A percentile compares a stretch with the other conserved stretches of the same genome.
These are phyloP conservation scores for Phialophora chinensis DNA, from an alignment of 2,329 filamentous ascomycete species.

Conservation along the genomic window DNA sequence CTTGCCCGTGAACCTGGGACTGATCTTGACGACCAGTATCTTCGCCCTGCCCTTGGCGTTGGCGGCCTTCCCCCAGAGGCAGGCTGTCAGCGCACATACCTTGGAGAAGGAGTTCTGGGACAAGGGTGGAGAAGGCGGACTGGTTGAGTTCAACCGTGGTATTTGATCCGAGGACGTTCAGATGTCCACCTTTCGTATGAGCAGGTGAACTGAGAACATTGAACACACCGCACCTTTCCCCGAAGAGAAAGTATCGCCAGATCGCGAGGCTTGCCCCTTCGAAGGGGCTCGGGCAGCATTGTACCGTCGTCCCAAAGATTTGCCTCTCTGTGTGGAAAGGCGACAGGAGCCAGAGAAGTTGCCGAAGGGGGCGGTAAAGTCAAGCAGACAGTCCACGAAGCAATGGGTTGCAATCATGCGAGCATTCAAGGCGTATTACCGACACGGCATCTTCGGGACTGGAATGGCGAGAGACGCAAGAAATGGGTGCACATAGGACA, in stretches of 20 bases:
- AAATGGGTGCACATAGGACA: neutral
- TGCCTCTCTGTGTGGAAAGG: no score
- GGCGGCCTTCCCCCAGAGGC: conserved; percentile 88
- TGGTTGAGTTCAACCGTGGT: conserved; percentile 96
- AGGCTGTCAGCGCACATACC: conserved; percentile 75
- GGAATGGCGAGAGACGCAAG: no score
- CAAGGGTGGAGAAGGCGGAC: conserved; percentile 75
- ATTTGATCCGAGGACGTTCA: conserved; percentile 64
- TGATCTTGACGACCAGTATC: conserved; percentile 86
- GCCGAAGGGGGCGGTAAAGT: neutral
- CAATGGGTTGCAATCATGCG: neutral
- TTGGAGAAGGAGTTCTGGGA: conserved; percentile 88
- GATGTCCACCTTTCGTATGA: neutral
- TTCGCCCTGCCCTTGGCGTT: conserved; percentile 88
- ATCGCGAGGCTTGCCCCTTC: neutral
- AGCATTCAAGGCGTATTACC: neutral
- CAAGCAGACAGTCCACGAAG: neutral
- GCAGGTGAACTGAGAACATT: neutral
- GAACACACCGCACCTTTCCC: neutral
- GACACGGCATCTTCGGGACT: neutral
- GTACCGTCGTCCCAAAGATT: neutral
- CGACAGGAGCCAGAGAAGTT: neutral
- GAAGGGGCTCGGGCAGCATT: neutral
- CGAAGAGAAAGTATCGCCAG: neutral
- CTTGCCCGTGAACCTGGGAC: conserved; percentile 79